A percentile compares a stretch with the other conserved stretches of the same genome.
Conservation (phyloP, 2,329 filamentous ascomycete species). For the Aspergillus sergii region DNA sequence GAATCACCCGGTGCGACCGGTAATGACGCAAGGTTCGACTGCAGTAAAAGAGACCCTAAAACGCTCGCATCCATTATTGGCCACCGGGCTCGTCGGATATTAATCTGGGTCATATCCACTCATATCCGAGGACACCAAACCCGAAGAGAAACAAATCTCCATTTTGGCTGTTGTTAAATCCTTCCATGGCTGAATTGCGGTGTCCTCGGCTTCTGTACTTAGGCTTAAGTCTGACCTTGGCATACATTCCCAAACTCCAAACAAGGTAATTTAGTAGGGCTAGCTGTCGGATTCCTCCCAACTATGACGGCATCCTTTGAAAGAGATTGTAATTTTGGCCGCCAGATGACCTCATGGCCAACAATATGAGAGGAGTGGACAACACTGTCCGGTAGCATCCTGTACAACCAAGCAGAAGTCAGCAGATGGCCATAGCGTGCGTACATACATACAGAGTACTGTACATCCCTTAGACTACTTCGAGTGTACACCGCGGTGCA, state of each 20-base stretch:
- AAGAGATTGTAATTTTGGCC: not conserved
- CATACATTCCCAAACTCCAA: conserved; percentile 1
- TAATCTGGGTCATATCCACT: conserved; percentile 14
- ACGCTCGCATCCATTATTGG: conserved; percentile 7
- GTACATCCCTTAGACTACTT: conserved; percentile 1
- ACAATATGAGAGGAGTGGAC: not conserved
- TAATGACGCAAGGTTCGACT: conserved; percentile 13
- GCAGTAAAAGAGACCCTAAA: not conserved
- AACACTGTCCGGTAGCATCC: not conserved
- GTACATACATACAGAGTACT: conserved; percentile 1
- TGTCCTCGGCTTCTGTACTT: not conserved
- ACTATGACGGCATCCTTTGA: not conserved
- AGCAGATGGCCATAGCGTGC: conserved; percentile 8
- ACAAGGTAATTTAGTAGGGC: not conserved
- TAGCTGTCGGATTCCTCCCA: not conserved
- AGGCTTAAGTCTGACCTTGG: conserved; percentile 1
- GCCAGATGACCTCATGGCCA: conserved; percentile 9
- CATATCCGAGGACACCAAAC: conserved; percentile 1
- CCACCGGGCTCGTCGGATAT: conserved; percentile 12
- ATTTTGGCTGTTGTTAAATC: not conserved
- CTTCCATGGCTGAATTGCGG: not conserved
- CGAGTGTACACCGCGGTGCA: not conserved
- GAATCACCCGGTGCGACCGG: not conserved
- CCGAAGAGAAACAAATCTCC: not conserved
- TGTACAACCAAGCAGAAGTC: not conserved